Base-by-base conservation (phyloP, 2,329 filamentous ascomycete species). In the Lasiodiplodia citricola region DNA sequence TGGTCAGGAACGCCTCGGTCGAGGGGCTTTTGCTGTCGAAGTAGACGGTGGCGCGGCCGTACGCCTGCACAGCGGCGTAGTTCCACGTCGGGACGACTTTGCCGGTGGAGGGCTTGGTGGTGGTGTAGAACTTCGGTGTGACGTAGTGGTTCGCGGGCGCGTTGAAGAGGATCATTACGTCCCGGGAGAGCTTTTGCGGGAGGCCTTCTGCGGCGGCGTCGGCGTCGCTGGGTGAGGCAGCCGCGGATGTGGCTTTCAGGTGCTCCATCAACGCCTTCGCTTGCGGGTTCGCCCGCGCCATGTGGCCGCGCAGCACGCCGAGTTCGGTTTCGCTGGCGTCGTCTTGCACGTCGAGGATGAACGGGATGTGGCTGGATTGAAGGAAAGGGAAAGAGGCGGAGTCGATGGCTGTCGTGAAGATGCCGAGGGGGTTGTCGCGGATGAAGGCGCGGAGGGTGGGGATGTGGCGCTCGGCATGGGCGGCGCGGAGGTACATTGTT, bases 31-130 rank as follows among this genome's bases (percentile, higher is more conserved):
- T 82, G 8, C 83, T 73, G 68, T 91, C 85, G 68, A 79, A 84
- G 71, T 84, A 87, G 4, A 91, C 77, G 0, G 70, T 85, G 1
- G 86, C 85, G 1, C 76, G 83, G 1, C 90, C 90, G 72, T 91
- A 91, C 0, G 82, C 87, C 76, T 92, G 88, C 0, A 85, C 89
- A 0, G 89, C 88, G 0, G 87, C 82, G 73, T 92, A 92, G 76
- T 92, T 89, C 90, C 90, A 92, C 0, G 90, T 92, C 0, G 89
- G 89, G 6, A 90, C 90, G 0, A 91, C 89, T 72, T 92, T 92
- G 13, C 85, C 89, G 0, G 85, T 88, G 0, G 73, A 75, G 0
- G 88, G 89, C 74, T 91, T 92, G 1, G 90, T 91, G 70, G 88
- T 84, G 13, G 80, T 82, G 79, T 91, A 92, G 77, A 91, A 91